A percentile compares a stretch with the other conserved stretches of the same genome.
These are phyloP conservation scores for Penicillium sumatraense DNA, from an alignment of 2,329 filamentous ascomycete species.

Conservation along the genomic window DNA sequence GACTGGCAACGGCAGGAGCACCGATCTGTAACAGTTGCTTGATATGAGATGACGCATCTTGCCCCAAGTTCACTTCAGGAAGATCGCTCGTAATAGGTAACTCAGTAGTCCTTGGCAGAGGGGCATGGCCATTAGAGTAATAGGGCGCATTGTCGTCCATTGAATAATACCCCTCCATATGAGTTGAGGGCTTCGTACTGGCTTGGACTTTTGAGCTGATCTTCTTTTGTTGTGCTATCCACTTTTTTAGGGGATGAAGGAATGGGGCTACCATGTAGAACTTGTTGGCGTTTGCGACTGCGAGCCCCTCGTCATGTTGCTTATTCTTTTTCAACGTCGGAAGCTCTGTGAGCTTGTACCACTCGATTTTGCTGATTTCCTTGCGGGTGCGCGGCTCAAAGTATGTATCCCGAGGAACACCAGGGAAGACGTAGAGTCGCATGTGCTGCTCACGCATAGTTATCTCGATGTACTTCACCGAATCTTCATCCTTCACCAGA, in stretches of 20 bases:
- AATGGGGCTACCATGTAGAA: conserved; percentile 99
- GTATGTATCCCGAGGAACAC: conserved; percentile 81
- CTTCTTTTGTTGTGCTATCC: conserved; percentile 84
- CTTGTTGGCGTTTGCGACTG: conserved; percentile 72
- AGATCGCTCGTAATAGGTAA: conserved; percentile 42
- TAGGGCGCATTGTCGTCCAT: conserved; percentile 60
- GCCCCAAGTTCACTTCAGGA: conserved; percentile 42
- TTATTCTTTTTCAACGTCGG: conserved; percentile 79
- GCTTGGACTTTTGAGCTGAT: conserved; percentile 60
- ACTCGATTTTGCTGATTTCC: conserved; percentile 95
- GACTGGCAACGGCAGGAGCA: conserved; percentile 12
- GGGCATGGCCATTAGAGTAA: conserved; percentile 22
- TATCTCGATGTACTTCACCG: conserved; percentile 83
- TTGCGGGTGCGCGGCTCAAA: conserved; percentile 93
- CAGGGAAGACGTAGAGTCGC: conserved; percentile 86
- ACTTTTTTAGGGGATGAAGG: conserved; percentile 80
- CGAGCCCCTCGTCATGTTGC: conserved; percentile 62
- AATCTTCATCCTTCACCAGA: conserved; percentile 71
- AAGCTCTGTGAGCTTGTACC: conserved; percentile 89
- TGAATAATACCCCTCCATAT: conserved; percentile 56
- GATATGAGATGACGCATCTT: conserved; percentile 56
- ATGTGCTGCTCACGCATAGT: conserved; percentile 93
- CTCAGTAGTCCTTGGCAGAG: conserved; percentile 24
- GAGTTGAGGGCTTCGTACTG: conserved; percentile 47
- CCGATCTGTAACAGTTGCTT: conserved; percentile 54